Base-by-base conservation (phyloP, 2,329 filamentous ascomycete genomes). In the Hymenoscyphus fraxineus region DNA sequence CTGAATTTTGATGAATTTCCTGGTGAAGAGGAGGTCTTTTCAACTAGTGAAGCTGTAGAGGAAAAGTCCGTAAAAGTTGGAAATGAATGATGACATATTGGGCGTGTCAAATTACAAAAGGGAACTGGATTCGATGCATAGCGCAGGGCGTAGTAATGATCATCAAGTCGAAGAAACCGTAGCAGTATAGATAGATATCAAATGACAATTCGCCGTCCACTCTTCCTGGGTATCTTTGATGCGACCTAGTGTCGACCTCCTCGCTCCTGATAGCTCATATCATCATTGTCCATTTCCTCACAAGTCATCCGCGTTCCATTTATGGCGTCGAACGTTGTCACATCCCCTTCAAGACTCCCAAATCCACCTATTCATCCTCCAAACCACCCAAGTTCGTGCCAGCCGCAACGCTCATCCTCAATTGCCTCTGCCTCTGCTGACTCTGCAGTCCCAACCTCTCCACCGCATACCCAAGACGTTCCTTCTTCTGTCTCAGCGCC, bases 331-430 rank as follows among this genome's bases (percentile, higher is more conserved):
- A 51, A 16, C 3, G 6, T 51, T 22, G 16, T 10, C 44, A 51
- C n/a, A 16, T 6, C 12, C 27, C 12, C 27, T n/a, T 2, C 1
- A 6, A 51, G 6, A 51, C 15, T 51, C 44, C 6, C 13, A 35
- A 15, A 31, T 10, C 13, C 22, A 22, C 4, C 9, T 13, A 61
- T 27, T 61, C 60, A 16, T 61, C 60, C 51, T 61, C 47, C 60
- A 15, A 19, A 22, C 47, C 47, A 13, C 58, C 58, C 41, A 60
- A 51, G 16, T 27, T 56, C 44, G 40, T 41, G 60, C 65, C 63
- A 63, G 82, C 82, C 67, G 87, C 87, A 85, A 90, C 88, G 75
- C 87, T 90, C 84, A 88, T 90, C 75, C 88, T 83, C 78, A 91
- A 76, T 74, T 91, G 88, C 70, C 88, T 82, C 76, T 91, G 85